Conservation (phyloP, 257 asterid species). For the Solanum chmielewskii region DNA sequence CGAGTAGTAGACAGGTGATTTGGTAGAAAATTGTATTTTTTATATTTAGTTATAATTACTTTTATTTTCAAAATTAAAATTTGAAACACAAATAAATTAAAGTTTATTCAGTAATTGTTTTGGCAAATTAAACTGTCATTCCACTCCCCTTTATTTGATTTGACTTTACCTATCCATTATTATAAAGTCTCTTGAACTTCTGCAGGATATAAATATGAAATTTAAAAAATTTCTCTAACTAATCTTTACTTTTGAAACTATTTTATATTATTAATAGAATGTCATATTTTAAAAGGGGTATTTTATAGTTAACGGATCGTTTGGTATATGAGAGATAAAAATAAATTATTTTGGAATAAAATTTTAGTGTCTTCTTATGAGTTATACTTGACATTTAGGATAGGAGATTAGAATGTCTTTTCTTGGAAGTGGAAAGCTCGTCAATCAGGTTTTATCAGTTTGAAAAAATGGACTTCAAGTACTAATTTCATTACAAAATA, state of each 20-base stretch:
- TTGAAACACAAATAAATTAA: not conserved
- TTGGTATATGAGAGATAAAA: too few species aligned
- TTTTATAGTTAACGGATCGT: too few species aligned
- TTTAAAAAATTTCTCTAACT: not conserved
- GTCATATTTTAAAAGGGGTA: too few species aligned
- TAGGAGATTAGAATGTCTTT: not conserved
- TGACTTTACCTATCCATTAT: not conserved
- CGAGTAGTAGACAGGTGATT: too few species aligned
- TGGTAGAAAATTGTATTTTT: too few species aligned
- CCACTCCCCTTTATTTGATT: not conserved
- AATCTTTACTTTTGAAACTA: not conserved
- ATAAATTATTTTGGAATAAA: not conserved
- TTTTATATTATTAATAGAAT: too few species aligned
- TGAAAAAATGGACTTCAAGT: not conserved
- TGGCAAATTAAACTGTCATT: not conserved
- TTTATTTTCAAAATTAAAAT: not conserved
- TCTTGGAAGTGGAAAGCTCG: not conserved
- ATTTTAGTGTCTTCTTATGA: not conserved
- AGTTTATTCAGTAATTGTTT: not conserved
- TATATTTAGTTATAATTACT: too few species aligned
- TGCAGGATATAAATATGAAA: not conserved
- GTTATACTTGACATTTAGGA: not conserved
- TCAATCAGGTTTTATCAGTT: not conserved
- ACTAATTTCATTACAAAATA: too few species aligned
- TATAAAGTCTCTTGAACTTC: not conserved